Evolutionary conservation across 1,284 basidiomycete species (phyloP).

Genomic region (Rhodotorula sp.): DNA sequence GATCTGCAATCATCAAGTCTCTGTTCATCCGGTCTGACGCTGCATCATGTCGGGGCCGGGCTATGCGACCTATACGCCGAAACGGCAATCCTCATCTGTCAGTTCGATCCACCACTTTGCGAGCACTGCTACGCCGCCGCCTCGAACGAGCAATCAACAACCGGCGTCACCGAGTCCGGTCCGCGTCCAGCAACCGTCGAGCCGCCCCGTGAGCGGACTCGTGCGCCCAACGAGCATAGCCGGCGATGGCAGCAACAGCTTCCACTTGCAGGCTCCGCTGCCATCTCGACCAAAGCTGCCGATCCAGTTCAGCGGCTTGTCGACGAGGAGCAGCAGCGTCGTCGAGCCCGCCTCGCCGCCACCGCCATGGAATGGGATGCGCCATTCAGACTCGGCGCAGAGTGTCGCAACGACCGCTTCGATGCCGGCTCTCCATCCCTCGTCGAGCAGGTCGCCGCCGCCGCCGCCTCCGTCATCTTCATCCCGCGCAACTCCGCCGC

Average conservation of each 20-base stretch:
- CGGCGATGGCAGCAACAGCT: no score
- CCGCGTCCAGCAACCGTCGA: not conserved
- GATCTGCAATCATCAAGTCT: not conserved
- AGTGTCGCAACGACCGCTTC: not conserved
- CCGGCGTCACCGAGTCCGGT: conserved; percentile 3
- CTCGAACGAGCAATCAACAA: not conserved
- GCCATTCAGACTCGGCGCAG: not conserved
- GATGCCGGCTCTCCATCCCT: not conserved
- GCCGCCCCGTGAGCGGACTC: not conserved
- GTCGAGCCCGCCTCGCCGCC: not conserved
- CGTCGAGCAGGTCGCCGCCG: not conserved
- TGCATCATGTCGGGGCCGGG: not conserved
- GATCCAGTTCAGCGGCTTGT: conserved; percentile 8
- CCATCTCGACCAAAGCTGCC: conserved; percentile 3
- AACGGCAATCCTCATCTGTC: conserved; percentile 14
- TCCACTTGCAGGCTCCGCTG: conserved; percentile 9
- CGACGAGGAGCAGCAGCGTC: not conserved
- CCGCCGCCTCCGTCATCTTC: not conserved
- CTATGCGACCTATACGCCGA: conserved; percentile 24
- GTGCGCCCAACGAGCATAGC: not conserved
- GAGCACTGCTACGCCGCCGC: conserved; percentile 1
- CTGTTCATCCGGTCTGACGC: not conserved
- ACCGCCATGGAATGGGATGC: not conserved
- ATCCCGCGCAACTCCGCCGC: conserved; percentile 4
- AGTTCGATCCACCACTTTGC: not conserved